phyloP scores from a whole-genome alignment of 306 rosid genomes.

The Cicer pinnatifidum region DNA sequence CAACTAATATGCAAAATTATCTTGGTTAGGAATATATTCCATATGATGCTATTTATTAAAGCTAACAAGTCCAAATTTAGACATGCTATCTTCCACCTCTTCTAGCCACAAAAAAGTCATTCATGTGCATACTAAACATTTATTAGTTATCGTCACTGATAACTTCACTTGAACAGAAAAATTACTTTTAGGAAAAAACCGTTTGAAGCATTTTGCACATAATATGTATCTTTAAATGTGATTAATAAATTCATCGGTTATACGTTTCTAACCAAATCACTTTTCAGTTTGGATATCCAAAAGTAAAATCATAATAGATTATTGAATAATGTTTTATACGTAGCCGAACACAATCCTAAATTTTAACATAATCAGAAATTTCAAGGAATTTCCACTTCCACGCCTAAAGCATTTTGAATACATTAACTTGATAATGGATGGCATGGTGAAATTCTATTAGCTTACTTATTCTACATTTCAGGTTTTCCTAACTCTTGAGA shows the following conservation, averaged over 20 bases:
- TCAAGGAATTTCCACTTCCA: slow-evolving; percentile 30
- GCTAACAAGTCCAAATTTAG: slow-evolving; percentile 24
- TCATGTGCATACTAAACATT: background rate
- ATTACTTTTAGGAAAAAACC: background rate
- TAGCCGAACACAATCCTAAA: background rate
- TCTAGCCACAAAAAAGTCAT: slow-evolving; percentile 36
- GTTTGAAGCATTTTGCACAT: slow-evolving; percentile 6
- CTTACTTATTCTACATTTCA: slow-evolving; percentile 18
- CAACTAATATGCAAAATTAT: slow-evolving; percentile 22
- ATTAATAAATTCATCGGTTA: slow-evolving; percentile 13
- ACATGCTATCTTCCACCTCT: slow-evolving; percentile 12
- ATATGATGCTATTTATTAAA: slow-evolving; percentile 28
- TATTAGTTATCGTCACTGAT: background rate
- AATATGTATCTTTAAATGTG: background rate
- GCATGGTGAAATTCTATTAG: slow-evolving; percentile 15
- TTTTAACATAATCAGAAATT: slow-evolving; percentile 29
- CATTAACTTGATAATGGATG: slow-evolving; percentile 12
- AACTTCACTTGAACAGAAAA: background rate
- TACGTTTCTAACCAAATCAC: slow-evolving; percentile 16
- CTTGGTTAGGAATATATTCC: slow-evolving; percentile 1
- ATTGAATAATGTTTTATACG: slow-evolving; percentile 10
- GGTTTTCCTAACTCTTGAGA: slow-evolving; percentile 42
- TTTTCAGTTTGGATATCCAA: slow-evolving; percentile 15
- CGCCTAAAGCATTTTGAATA: slow-evolving; percentile 17
- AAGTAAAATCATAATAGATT: slow-evolving; percentile 15